Evolutionary conservation across 1,139 yeast species (phyloP), one percentile per base, ranked within the genome.

Genomic region (Taphrina betulina): DNA sequence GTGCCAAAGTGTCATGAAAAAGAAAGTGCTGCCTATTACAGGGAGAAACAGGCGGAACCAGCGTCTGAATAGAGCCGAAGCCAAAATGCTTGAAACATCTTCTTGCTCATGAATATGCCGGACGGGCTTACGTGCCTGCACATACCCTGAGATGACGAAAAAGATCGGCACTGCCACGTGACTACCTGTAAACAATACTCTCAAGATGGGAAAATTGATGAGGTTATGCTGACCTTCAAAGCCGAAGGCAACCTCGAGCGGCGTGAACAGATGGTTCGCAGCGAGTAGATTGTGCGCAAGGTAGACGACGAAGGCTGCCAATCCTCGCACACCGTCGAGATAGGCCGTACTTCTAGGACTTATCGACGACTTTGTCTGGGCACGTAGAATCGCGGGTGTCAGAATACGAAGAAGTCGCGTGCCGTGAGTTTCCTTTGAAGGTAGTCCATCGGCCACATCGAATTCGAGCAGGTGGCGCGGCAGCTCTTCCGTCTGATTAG

Each of bases 121-220:
- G 17, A 50, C 5, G 8, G 54, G 54, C 12, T 41, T 38, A 16
- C 54, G 54, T 10, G 54, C 44, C 34, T 29, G 46, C 5, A 50
- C 54, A 33, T 38, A 50, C 1, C 54, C 54, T 8, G 54, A 50
- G 12, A 50, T 50, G 46, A 50, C 54, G 17, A 50, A 50, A 26
- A 50, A 50, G 8, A 50, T 40, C 10, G 54, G 44, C 3, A 50
- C 54, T 3, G 54, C 54, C 3, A 50, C 44, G 17, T 50, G 54
- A 20, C 54, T 42, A 12, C 54, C 54, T 10, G 44, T 38, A 40
- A 50, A 40, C 14, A 50, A 16, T 4, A 50, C 14, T 7, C 54
- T 28, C 12, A 50, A 26, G 26, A 50, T 22, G n/a, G 54, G 54
- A 33, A 40, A 31, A 23, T 42, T 38, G 38, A 34, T 42, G 10